Percentiles rank a stretch among this genome's conserved stretches.
Evolutionary conservation across 1,139 yeast genomes (phyloP).

Genomic region (Hemisphaericaspora xylanilytica): DNA sequence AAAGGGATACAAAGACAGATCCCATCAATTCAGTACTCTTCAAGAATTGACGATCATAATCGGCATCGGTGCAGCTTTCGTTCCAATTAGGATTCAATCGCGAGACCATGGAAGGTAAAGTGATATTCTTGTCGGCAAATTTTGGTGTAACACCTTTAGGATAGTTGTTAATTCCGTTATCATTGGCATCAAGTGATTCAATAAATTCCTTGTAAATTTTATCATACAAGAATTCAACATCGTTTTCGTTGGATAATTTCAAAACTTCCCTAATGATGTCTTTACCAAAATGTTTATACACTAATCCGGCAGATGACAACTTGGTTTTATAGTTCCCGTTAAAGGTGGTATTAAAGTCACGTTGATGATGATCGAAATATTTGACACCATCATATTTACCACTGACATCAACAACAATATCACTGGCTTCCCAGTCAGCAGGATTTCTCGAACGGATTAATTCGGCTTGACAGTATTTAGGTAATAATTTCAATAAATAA

Average conservation of each 20-base stretch:
- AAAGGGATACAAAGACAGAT: constrained; percentile 62
- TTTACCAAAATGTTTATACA: constrained; percentile 89
- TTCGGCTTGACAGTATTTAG: constrained; percentile 62
- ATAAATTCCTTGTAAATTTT: constrained; percentile 81
- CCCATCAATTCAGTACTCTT: constrained; percentile 81
- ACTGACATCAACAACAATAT: constrained; percentile 91
- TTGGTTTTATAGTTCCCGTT: constrained; percentile 54
- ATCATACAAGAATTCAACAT: constrained; percentile 61
- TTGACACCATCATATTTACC: constrained; percentile 89
- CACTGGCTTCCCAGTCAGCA: constrained; percentile 79
- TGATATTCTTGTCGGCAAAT: constrained; percentile 45
- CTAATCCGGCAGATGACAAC: constrained; percentile 89
- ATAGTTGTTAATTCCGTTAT: constrained; percentile 84
- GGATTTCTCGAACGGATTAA: constrained; percentile 84
- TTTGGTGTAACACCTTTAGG: constrained; percentile 45
- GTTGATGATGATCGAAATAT: constrained; percentile 94
- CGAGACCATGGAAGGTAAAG: constrained; percentile 75
- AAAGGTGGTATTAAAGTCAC: constrained; percentile 48
- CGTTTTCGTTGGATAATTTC: constrained; percentile 21
- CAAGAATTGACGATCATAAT: constrained; percentile 62
- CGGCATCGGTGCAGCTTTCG: constrained; percentile 59
- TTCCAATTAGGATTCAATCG: constrained; percentile 87
- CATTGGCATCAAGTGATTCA: constrained; percentile 94
- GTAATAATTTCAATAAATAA: constrained; percentile 72
- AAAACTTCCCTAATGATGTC: constrained; percentile 59